Conservation (phyloP, 2,329 filamentous ascomycete species). For the Rugonectria rugulosa region DNA sequence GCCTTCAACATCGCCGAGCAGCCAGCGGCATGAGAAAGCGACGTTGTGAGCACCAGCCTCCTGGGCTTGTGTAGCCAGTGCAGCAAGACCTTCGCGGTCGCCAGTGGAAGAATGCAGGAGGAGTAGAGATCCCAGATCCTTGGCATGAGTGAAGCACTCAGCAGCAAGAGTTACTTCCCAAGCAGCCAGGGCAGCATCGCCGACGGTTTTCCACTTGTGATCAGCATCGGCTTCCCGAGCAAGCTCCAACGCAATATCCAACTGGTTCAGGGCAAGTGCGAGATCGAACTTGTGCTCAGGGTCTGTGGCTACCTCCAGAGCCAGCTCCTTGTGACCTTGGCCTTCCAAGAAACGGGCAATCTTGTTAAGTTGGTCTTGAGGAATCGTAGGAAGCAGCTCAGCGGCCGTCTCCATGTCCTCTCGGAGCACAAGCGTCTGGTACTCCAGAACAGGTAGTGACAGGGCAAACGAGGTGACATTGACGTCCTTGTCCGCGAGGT, state of each 20-base stretch:
- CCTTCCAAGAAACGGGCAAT: constrained; percentile 97
- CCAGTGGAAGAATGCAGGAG: constrained; percentile 88
- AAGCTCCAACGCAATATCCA: constrained; percentile 85
- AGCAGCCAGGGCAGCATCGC: constrained; percentile 83
- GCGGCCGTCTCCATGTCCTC: constrained; percentile 92
- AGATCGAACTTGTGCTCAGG: constrained; percentile 97
- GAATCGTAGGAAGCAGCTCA: constrained; percentile 84
- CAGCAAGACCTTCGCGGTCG: constrained; percentile 75
- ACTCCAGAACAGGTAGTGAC: constrained; percentile 92
- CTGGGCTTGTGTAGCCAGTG: constrained; percentile 77
- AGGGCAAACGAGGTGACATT: constrained; percentile 88
- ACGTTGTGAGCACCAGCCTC: constrained; percentile 87
- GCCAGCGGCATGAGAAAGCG: constrained; percentile 90
- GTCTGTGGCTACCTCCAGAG: constrained; percentile 92
- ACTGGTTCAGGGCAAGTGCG: constrained; percentile 80
- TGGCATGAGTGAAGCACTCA: constrained; percentile 91
- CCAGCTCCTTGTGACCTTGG: constrained; percentile 95
- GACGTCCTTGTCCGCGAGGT: constrained; percentile 95
- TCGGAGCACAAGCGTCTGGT: constrained; percentile 93
- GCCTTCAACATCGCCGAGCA: constrained; percentile 80
- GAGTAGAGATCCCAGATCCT: constrained; percentile 87
- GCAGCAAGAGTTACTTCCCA: constrained; percentile 92
- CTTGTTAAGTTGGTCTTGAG: constrained; percentile 95
- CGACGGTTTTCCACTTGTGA: constrained; percentile 98
- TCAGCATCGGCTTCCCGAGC: constrained; percentile 85